Base-by-base conservation (phyloP, 2,329 filamentous ascomycete genomes). In the Saccharata proteae region DNA sequence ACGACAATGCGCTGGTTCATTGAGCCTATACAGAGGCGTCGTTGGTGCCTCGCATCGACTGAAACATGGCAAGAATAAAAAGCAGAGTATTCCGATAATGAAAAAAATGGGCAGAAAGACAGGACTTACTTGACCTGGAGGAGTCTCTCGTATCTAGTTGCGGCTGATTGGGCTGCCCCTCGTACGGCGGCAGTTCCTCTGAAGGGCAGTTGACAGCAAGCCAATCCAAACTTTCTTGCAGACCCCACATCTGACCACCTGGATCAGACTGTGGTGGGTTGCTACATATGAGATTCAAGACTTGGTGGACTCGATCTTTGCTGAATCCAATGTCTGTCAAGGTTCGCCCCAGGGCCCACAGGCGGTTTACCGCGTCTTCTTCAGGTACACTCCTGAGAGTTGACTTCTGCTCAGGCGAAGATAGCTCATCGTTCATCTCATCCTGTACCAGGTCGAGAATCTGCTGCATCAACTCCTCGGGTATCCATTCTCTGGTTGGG, bases 171-270 rank as follows among this genome's bases (percentile, higher is more conserved):
- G 29, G 19, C 17, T 24, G 34, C 11, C 6, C 38, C 40, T 80
- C 74, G 51, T 90, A 92, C 27, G 74, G 67, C 5, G 80, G 80
- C 20, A 88, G 64, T 43, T 86, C 77, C 1, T 75, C 69, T 39
- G 66, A 59, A 10, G 67, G 59, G 44, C 78, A 82, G 49, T 90
- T 73, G 41, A 82, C 64, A n/a, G 84, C 82, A 32, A 96, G 67
- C 83, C 85, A 93, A 44, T 94, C 83, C 13, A 98, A 54, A 16
- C 81, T 76, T 55, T 93, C 86, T 38, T 92, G 79, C 20, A 96
- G 60, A 7, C 86, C 85, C 81, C 84, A 93, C 7, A n/a, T 69
- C 25, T 67, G 67, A 14, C 61, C 47, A 3, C 65, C 59, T 33
- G 78, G 67, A 39, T 74, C 75, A 11, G 34, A 21, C 18, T 27